Conservation (phyloP, 164 flowering plant genomes). For the Chloranthus sessilifolius region DNA sequence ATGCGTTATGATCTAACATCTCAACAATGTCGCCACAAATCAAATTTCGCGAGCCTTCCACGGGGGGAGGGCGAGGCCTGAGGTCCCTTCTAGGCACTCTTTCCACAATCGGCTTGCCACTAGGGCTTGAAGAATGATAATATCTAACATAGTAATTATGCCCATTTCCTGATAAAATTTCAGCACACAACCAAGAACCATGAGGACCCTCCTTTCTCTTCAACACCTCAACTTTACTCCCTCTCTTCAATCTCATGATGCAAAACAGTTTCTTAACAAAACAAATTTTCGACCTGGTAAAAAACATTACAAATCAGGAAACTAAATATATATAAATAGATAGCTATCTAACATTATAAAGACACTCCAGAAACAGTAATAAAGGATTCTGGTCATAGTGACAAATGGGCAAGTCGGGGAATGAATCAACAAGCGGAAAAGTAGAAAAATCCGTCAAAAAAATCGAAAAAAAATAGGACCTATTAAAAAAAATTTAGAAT, state of each 20-base stretch:
- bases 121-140: constrained; percentile 13
- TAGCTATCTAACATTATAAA: too few species aligned
- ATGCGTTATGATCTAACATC: constrained; percentile 55
- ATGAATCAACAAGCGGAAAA: too few species aligned
- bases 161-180: constrained; percentile 73
- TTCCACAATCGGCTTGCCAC: constrained; percentile 24
- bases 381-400: too few species aligned
- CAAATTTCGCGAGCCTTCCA: constrained; percentile 35
- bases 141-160: constrained; percentile 55
- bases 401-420: too few species aligned
- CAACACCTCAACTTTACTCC: constrained; percentile 66
- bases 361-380: too few species aligned
- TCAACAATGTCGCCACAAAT: constrained; percentile 62
- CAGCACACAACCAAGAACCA: constrained; percentile 65
- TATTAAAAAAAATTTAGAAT: too few species aligned
- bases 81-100: constrained; percentile 56
- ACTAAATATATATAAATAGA: too few species aligned
- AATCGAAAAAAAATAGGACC: too few species aligned
- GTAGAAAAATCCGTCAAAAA: too few species aligned
- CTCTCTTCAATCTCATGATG: constrained; percentile 62
- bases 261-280: too few species aligned
- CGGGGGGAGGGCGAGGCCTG: constrained; percentile 65
- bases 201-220: constrained; percentile 44
- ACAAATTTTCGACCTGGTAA: too few species aligned
- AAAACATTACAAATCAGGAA: too few species aligned